These are phyloP conservation scores for Phytophthora sp. DNA, from an alignment of 352 stramenopile species.

Conservation along the genomic window DNA sequence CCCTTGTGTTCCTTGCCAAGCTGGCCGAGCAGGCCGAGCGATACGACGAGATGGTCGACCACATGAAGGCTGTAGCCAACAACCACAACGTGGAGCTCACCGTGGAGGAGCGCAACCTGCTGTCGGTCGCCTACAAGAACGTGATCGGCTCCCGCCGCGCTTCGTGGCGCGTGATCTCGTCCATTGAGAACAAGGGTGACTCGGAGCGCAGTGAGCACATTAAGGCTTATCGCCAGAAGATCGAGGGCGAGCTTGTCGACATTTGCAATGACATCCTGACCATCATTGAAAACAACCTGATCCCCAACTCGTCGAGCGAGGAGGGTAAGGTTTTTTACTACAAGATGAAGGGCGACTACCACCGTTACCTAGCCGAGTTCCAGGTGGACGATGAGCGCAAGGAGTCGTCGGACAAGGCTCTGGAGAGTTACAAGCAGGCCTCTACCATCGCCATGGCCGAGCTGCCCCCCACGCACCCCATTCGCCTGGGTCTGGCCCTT, in stretches of 20 bases:
- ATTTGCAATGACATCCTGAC: constrained; percentile 98
- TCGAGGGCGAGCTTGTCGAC: constrained; percentile 95
- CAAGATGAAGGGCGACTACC: constrained; percentile 99
- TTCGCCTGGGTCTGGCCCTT: constrained; percentile 97
- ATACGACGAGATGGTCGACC: constrained; percentile 94
- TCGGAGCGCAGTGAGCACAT: constrained; percentile 86
- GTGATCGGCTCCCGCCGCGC: constrained; percentile 98
- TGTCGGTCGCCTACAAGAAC: constrained; percentile 97
- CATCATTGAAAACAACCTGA: constrained; percentile 98
- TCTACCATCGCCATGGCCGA: constrained; percentile 94
- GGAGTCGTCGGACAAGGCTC: constrained; percentile 89
- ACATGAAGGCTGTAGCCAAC: constrained; percentile 99
- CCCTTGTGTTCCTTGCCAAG: constrained; percentile 84
- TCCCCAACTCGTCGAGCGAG: constrained; percentile 96
- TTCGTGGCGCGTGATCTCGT: constrained; percentile 99
- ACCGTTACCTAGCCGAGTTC: constrained; percentile 99
- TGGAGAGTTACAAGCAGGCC: constrained; percentile 82
- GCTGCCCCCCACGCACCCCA: constrained; percentile 98
- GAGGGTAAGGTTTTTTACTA: constrained; percentile 99
- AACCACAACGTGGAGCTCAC: constrained; percentile 96
- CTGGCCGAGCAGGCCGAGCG: constrained; percentile 83
- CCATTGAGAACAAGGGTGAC: constrained; percentile 98
- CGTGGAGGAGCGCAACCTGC: constrained; percentile 98
- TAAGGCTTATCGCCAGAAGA: constrained; percentile 97
- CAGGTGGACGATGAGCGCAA: constrained; percentile 96